phyloP scores from a whole-genome alignment of 768 basidiomycete species.

The Pisolithus sp. region DNA sequence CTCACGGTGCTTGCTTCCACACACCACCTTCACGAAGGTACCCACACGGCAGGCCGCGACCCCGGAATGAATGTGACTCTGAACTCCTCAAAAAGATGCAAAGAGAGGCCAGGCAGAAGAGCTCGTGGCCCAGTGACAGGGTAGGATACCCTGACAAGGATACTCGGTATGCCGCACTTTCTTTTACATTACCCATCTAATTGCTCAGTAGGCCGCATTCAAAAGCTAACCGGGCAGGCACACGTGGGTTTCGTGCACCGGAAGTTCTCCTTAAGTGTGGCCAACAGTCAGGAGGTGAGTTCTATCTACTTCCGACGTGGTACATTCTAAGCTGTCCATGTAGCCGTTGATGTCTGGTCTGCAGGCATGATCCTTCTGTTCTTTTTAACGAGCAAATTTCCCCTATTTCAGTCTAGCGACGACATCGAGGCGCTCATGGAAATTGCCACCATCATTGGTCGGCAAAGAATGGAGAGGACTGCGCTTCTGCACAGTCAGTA shows the following conservation, averaged over 20 bases:
- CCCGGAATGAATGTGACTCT: conserved; percentile 40
- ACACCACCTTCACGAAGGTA: conserved; percentile 50
- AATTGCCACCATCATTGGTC: conserved; percentile 81
- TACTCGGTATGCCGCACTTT: conserved; percentile 41
- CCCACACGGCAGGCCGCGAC: conserved; percentile 62
- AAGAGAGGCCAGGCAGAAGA: conserved; percentile 52
- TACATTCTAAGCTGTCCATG: conserved; percentile 6
- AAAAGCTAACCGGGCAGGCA: conserved; percentile 95
- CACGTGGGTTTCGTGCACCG: conserved; percentile 93
- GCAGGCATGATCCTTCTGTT: conserved; percentile 89
- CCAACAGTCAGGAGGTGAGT: conserved; percentile 83
- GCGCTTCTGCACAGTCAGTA: conserved; percentile 84
- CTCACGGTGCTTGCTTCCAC: conserved; percentile 68
- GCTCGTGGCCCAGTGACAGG: conserved; percentile 49
- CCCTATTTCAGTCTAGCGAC: conserved; percentile 88
- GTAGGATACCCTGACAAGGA: conserved; percentile 80
- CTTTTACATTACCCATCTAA: background rate
- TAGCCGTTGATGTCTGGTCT: conserved; percentile 97
- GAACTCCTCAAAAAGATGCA: conserved; percentile 52
- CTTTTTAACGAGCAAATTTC: conserved; percentile 89
- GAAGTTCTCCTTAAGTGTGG: conserved; percentile 94
- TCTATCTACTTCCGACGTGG: conserved; percentile 6
- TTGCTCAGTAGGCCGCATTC: conserved; percentile 55
- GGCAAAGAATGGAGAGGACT: conserved; percentile 72
- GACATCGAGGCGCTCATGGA: conserved; percentile 96